Evolutionary conservation across 2,329 filamentous ascomycete species (phyloP), one percentile per base, ranked within the genome.

Genomic region (Penicillium olsonii): DNA sequence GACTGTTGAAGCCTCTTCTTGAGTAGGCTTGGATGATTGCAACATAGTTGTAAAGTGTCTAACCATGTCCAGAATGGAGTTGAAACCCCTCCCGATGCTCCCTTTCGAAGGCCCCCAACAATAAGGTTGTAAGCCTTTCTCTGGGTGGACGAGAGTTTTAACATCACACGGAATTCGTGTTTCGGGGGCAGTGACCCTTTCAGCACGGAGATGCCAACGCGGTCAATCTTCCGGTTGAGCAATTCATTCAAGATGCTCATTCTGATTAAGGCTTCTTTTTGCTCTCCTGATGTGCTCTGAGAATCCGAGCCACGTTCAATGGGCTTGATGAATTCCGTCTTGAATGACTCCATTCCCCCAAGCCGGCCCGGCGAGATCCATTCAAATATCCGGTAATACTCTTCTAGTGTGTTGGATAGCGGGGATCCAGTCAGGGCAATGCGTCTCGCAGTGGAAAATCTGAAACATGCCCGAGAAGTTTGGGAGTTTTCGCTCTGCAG

Each of bases 361-460:
- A 96, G 77, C 65, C 89, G 96, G 19, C 83, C 83, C 0, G 88
- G 88, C 1, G 89, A 85, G 42, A 94, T 84, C 90, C 90, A 96
- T 55, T 92, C 82, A 50, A 96, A 87, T 83, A 95, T 89, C n/a
- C 84, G 75, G 63, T 86, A 90, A 63, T 95, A 95, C 61, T 96
- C 92, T 22, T 81, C 75, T 0, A 96, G 83, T 43, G 90, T 88
- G 64, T 96, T 96, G 4, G 88, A 85, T 43, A 96, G 75, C 0
- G 92, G 92, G 0, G 91, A 92, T 0, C 91, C 92, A 0, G 91
- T 95, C 53, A 96, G 76, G 5, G 90, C 92, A 56, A 96, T 88
- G 10, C 91, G 84, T 52, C 80, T 85, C 45, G 75, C 81, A 0
- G 90, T 88, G 52, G 68, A 76, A 64, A 96, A 87, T 10, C 74